Base-by-base conservation (phyloP, 257 asterid genomes). In the Catharanthus roseus region DNA sequence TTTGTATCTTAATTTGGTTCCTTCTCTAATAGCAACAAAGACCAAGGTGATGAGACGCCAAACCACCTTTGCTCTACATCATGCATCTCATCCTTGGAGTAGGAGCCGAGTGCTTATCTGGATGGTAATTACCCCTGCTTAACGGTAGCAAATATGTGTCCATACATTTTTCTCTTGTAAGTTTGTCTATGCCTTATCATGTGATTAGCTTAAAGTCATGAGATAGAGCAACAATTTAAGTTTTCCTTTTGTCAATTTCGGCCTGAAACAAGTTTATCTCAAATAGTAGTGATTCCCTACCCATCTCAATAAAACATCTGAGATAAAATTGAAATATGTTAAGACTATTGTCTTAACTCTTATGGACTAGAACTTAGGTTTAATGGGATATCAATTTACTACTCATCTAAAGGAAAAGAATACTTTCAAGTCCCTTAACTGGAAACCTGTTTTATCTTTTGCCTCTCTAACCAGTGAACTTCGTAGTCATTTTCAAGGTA, bases 61-160 rank as follows among this genome's bases (percentile, higher is more conserved):
- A 78, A 74, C 95, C 67, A 92, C 98, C 47, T 92, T 92, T 19
- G 90, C 92, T 6, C 73, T 85, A 65, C 92, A 92, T 77, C 98
- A 85, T 60, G 96, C 98, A n/a, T 88, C 96, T 68, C 98, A 92
- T 85, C 98, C 98, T 21, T 92, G 98, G 98, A 90, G 84, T 57
- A 81, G 88, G 77, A 92, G 82, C 74, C 92, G 85, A 68, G 72
- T 88, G 77, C 90, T 92, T 60, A 92, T 92, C 34, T 92, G 98
- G 98, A 90, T 92, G 96, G 98, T 92, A 80, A 72, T 54, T 61
- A 19, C 68, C 71, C 72, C 70, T 29, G 23, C 67, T 53, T 67
- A 36, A 6, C 45, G 55, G 13, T 70, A 65, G 62, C 23, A 39
- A 45, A 21, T 45, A 15, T 8, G 4, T 49, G 18, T 6, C n/a